Evolutionary conservation across 257 asterid species (phyloP).

Genomic region (Marsdenia floribunda): DNA sequence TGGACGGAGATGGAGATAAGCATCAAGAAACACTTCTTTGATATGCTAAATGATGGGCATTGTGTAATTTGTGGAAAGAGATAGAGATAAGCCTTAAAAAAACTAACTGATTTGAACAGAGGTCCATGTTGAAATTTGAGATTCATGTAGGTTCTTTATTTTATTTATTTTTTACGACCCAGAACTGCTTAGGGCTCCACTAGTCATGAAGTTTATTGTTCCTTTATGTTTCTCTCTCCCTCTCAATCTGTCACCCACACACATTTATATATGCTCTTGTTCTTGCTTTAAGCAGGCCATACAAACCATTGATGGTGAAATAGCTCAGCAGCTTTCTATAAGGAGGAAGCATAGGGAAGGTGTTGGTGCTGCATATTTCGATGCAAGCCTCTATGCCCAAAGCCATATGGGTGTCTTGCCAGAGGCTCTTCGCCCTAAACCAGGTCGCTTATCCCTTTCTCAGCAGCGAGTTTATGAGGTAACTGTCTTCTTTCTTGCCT

Average conservation of each 20-base stretch:
- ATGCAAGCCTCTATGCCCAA: constrained; percentile 58
- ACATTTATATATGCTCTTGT: background rate
- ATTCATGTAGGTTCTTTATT: too few species aligned
- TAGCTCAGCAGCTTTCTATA: constrained; percentile 65
- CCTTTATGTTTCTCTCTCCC: background rate
- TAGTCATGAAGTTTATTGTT: background rate
- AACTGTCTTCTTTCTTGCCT: background rate
- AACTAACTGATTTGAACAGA: background rate
- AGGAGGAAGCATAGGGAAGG: constrained; percentile 84
- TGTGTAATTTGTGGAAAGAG: background rate
- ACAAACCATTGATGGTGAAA: constrained; percentile 87
- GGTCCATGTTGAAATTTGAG: background rate
- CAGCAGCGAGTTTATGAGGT: constrained; percentile 99
- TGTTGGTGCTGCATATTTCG: constrained; percentile 64
- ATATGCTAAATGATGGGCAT: background rate
- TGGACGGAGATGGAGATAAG: background rate
- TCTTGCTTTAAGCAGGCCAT: constrained; percentile 53
- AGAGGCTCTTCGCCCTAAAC: constrained; percentile 94
- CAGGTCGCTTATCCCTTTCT: constrained; percentile 82
- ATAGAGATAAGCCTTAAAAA: too few species aligned
- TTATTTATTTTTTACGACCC: background rate
- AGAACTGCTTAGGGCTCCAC: background rate
- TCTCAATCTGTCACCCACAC: background rate
- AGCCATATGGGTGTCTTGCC: constrained; percentile 76
- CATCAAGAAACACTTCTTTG: background rate